A percentile compares a stretch with the other conserved stretches of the same genome.
Conservation (phyloP, 176 grass and related monocot species). For the Oryza nivara region DNA sequence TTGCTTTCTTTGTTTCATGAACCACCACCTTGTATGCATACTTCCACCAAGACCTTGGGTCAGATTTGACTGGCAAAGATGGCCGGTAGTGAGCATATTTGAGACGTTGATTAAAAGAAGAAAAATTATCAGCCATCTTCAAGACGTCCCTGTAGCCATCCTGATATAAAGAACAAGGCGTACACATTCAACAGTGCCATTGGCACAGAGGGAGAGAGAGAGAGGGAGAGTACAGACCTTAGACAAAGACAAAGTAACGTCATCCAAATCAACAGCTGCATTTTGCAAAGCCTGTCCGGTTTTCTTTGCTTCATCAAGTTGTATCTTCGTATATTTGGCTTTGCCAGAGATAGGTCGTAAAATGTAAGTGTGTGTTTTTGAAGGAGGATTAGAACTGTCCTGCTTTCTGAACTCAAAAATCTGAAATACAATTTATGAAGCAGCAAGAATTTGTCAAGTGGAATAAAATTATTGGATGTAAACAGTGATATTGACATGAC, state of each 20-base stretch:
- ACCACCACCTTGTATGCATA: conserved; percentile 83
- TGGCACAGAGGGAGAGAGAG: neutral
- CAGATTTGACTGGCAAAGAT: conserved; percentile 67
- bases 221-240: conserved; percentile 53
- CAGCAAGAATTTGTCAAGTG: conserved; percentile 24
- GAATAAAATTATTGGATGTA: conserved; percentile 23
- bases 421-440: conserved; percentile 54
- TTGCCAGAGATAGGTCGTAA: conserved; percentile 88
- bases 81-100: conserved; percentile 94
- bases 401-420: conserved; percentile 74
- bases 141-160: conserved; percentile 94
- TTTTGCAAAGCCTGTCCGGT: conserved; percentile 90
- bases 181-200: conserved; percentile 13
- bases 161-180: conserved; percentile 50
- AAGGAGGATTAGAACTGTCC: conserved; percentile 38
- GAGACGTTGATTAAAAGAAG: conserved; percentile 90
- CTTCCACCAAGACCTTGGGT: conserved; percentile 90
- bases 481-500: conserved; percentile 16
- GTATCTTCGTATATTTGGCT: conserved; percentile 88
- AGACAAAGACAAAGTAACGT: conserved; percentile 90
- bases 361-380: conserved; percentile 73
- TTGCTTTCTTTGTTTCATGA: conserved; percentile 90
- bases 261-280: conserved; percentile 87
- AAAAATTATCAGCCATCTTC: conserved; percentile 97
- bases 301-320: conserved; percentile 71